Evolutionary conservation across 495 filamentous ascomycete species (phyloP).

Genomic region (Hypoxylon lienhwacheense): DNA sequence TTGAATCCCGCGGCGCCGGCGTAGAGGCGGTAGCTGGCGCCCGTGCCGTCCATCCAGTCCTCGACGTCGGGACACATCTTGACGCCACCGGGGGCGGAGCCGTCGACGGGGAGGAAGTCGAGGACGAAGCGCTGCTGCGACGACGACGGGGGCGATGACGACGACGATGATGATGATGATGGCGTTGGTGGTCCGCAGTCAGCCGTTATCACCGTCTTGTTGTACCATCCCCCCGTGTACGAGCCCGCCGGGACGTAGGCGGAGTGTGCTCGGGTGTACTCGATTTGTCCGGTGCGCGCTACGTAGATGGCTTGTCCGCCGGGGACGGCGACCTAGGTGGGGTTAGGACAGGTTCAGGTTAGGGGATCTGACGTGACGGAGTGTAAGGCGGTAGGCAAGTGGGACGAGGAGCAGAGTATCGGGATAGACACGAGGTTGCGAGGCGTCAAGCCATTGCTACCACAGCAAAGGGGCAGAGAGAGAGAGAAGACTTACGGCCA

Average conservation of each 20-base stretch:
- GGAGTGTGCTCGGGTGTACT: slow-evolving; percentile 64
- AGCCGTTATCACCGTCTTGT: slow-evolving; percentile 36
- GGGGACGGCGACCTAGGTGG: slow-evolving; percentile 55
- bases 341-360: background rate
- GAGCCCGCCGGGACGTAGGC: slow-evolving; percentile 58
- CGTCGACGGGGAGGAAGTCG: slow-evolving; percentile 28
- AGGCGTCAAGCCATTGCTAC: no score
- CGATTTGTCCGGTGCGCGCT: slow-evolving; percentile 55
- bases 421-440: no score
- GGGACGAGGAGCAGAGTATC: no score
- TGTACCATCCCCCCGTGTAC: slow-evolving; percentile 44
- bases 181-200: slow-evolving; percentile 20
- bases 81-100: slow-evolving; percentile 22
- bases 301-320: slow-evolving; percentile 70
- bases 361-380: background rate
- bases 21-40: slow-evolving; percentile 21
- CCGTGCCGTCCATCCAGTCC: slow-evolving; percentile 8
- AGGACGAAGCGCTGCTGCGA: slow-evolving; percentile 21
- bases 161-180: slow-evolving; percentile 25
- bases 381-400: background rate
- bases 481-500: slow-evolving; percentile 26
- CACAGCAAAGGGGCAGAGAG: background rate
- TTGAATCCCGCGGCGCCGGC: slow-evolving; percentile 26
- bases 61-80: slow-evolving; percentile 27
- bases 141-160: slow-evolving; percentile 16